Evolutionary conservation across 2,329 filamentous ascomycete species (phyloP), one percentile per base, ranked within the genome.

Genomic region (Fusarium sterilihyphosum): DNA sequence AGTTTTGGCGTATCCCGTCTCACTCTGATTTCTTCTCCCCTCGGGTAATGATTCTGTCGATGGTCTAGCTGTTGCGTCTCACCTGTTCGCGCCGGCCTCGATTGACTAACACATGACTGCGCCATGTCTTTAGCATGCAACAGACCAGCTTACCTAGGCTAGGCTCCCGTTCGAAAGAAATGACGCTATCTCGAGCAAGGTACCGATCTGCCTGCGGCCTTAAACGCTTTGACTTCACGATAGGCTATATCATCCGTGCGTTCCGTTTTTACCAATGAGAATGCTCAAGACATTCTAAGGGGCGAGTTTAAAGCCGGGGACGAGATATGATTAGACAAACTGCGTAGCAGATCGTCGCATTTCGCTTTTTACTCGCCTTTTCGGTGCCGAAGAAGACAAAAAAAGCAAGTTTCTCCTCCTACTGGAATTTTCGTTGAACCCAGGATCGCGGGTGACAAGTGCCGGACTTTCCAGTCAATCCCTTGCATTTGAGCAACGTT

Each of bases 21-120:
- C 6, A 6, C 6, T 29, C 17, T 10, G 5, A 8, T 8, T 1
- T 29, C 11, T 22, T 47, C 24, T 22, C 18, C 17, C 12, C 5
- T 17, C 17, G 14, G 5, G 7, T 4, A 7, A 12, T 50, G 3
- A 0, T 24, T 14, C 20, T 8, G 3, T 12, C 5, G 16, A 8
- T 5, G 10, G 5, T 7, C 12, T 12, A 11, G 2, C 4, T 24
- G 2, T 14, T 35, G 22, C 17, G 17, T 52, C 17, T 24, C 8
- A 5, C 2, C 12, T 14, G 0, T 24, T 20, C n/a, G 22, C 17
- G 17, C 6, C 6, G 17, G 4, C 2, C n/a, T 5, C 22, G 2
- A 20, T 11, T 52, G 16, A 50, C 5, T 1, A 35, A 7, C 13
- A 20, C 6, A 20, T 20, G 17, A n/a, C 31, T 20, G 6, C 8